These are phyloP conservation scores for Oidiodendron maius DNA, from an alignment of 495 filamentous ascomycete species.

Conservation along the genomic window DNA sequence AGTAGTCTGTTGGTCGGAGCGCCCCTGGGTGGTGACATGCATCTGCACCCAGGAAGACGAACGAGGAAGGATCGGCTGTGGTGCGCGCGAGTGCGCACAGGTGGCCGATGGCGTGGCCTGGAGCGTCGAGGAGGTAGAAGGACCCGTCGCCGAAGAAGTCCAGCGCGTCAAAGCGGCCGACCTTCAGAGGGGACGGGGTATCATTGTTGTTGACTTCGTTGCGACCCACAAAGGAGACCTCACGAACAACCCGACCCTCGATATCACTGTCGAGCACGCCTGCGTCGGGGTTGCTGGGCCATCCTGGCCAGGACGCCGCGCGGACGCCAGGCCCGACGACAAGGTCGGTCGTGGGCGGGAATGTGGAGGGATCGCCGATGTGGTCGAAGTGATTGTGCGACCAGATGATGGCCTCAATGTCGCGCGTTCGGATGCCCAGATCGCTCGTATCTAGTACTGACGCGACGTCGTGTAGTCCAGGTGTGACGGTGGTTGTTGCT, in stretches of 20 bases:
- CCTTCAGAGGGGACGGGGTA: too few species aligned
- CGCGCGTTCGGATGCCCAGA: conserved; percentile 1
- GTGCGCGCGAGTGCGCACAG: conserved; percentile 42
- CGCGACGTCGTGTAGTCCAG: not conserved
- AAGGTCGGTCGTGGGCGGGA: conserved; percentile 38
- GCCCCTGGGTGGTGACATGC: conserved; percentile 42
- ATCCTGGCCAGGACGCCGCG: conserved; percentile 38
- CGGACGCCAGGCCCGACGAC: conserved; percentile 48
- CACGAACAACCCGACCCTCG: not conserved
- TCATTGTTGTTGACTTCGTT: too few species aligned
- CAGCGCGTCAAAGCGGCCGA: conserved; percentile 40
- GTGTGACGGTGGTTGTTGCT: not conserved
- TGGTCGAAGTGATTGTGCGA: conserved; percentile 11
- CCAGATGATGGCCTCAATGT: conserved; percentile 44
- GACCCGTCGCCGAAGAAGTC: conserved; percentile 54
- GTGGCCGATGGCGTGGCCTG: conserved; percentile 47
- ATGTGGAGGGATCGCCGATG: conserved; percentile 41
- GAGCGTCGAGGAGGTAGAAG: conserved; percentile 47
- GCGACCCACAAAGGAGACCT: not conserved
- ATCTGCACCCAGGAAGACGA: conserved; percentile 50
- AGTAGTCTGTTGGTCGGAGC: conserved; percentile 36
- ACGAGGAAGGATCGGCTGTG: conserved; percentile 35
- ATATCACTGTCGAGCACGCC: conserved; percentile 31
- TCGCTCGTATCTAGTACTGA: not conserved
- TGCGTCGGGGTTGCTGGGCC: conserved; percentile 33